Evolutionary conservation across 2,329 filamentous ascomycete genomes (phyloP).

Genomic region (Sporothrix brasiliensis): DNA sequence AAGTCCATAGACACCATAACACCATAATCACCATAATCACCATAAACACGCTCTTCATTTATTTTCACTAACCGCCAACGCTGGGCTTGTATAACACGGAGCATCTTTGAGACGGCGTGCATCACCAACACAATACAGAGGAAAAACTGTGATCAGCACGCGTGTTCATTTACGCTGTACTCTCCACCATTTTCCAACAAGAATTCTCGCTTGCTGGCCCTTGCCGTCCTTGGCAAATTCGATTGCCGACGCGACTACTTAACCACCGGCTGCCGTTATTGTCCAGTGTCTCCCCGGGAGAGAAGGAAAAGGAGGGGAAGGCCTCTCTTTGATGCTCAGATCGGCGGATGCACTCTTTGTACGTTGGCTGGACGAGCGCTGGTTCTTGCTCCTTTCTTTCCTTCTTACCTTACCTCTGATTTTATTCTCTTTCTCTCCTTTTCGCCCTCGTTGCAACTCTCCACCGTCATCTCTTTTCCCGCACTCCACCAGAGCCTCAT

Average conservation of each 20-base stretch:
- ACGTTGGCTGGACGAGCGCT: background rate
- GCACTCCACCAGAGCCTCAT: constrained; percentile 17
- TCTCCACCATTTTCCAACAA: no score
- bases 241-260: constrained; percentile 21
- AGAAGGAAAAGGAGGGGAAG: background rate
- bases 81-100: constrained; percentile 16
- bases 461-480: background rate
- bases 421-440: background rate
- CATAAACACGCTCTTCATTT: constrained; percentile 11
- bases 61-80: background rate
- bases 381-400: background rate
- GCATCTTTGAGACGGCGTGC: background rate
- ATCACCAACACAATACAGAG: background rate
- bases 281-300: background rate
- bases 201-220: constrained; percentile 23
- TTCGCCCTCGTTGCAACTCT: background rate
- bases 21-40: no score
- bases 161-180: background rate
- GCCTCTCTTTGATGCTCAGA: background rate
- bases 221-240: constrained; percentile 29
- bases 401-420: background rate
- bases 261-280: constrained; percentile 25
- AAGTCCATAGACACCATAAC: no score
- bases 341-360: constrained; percentile 9
- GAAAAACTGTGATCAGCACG: background rate